Evolutionary conservation across 257 asterid genomes (phyloP).

Genomic region (Jaltomata sinuosa): DNA sequence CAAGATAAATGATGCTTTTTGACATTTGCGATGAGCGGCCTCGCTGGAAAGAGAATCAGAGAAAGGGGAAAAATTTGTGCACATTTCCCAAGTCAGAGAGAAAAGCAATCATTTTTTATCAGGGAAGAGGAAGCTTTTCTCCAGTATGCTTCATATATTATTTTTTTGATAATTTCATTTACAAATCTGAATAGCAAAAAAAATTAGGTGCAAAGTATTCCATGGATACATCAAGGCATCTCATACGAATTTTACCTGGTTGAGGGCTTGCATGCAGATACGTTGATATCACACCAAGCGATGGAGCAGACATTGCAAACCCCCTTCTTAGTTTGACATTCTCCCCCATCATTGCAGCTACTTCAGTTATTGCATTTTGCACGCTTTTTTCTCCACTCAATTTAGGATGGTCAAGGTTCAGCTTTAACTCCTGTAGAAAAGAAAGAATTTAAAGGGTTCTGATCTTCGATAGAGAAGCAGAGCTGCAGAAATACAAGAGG

Average conservation of each 20-base stretch:
- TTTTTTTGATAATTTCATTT: background rate
- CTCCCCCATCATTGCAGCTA: slow-evolving; percentile 98
- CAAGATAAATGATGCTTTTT: too few relatives aligned
- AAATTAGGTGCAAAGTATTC: background rate
- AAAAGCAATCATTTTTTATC: background rate
- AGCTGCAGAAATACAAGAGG: slow-evolving; percentile 8
- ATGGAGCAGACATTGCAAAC: slow-evolving; percentile 44
- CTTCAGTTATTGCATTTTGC: slow-evolving; percentile 72
- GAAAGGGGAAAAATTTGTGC: background rate
- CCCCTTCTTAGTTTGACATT: slow-evolving; percentile 92
- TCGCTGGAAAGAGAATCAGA: too few relatives aligned
- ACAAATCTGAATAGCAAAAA: background rate
- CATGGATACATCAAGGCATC: background rate
- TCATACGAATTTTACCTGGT: slow-evolving; percentile 44
- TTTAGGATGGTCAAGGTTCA: slow-evolving; percentile 74
- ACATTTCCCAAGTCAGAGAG: background rate
- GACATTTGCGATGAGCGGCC: too few relatives aligned
- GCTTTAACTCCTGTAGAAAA: slow-evolving; percentile 47
- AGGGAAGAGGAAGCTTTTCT: background rate
- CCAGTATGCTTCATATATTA: background rate
- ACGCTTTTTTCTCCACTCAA: slow-evolving; percentile 69
- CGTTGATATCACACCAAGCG: slow-evolving; percentile 74
- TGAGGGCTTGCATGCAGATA: slow-evolving; percentile 88
- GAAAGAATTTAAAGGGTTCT: background rate
- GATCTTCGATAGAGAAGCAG: background rate